Evolutionary conservation across 2,329 filamentous ascomycete species (phyloP), one percentile per base, ranked within the genome.

Genomic region (Thelonectria discophora): DNA sequence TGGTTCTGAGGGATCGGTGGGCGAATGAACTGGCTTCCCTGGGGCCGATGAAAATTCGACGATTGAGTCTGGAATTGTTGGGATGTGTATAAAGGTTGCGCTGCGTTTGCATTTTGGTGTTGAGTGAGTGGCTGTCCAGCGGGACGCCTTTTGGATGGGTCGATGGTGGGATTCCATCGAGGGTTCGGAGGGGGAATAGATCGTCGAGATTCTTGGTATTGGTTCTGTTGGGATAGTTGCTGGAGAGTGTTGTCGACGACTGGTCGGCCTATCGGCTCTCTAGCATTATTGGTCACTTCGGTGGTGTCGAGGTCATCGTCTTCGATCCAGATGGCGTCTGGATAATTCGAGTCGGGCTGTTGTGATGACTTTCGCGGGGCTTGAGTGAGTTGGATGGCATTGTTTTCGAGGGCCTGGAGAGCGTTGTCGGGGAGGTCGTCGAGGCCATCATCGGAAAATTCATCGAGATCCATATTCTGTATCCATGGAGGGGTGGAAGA

Each of bases 381-480:
- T 67, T 88, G 86, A 5, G 87, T 89, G 66, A 82, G 82, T 66
- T 84, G 84, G 65, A 89, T 86, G 40, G 88, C 88, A 70, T 84
- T 83, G 69, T 84, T 83, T 72, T 90, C 88, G 64, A 90, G 84
- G 72, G 89, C 86, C 68, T 86, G 81, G 3, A 90, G 77, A 48
- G 80, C 80, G 64, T 83, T 82, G 64, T 83, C 80, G 65, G 87
- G 84, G 43, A 90, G 77, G 42, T 84, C 80, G 73, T 90, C 86
- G 67, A 90, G 80, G 62, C 82, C 86, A 72, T 88, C 87, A 72
- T 89, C 88, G 61, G 82, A 86, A 72, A 87, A 89, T 63, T 86
- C 84, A 77, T 88, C 86, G 77, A 78, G 59, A 60, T 78, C 76
- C 77, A 79, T 79, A 59, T 56, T 66, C 65, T 55, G 65, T 65